phyloP scores from a whole-genome alignment of 192 early-diverging fungal genomes.

The Linnemannia zychae region DNA sequence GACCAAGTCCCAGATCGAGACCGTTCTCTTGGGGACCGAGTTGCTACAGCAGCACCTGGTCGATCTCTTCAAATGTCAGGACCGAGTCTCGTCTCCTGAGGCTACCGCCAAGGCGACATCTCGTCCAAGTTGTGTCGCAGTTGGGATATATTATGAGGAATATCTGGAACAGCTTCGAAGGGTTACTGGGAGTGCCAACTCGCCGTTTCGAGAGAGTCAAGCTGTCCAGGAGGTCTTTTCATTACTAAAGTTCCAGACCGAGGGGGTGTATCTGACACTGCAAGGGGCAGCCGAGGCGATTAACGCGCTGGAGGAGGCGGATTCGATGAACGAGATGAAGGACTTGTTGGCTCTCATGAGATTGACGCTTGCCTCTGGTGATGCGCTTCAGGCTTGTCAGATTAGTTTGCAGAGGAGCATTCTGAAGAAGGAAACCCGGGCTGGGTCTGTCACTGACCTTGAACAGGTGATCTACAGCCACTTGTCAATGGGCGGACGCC shows the following conservation, averaged over 20 bases:
- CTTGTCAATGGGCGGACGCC: slow-evolving; percentile 1
- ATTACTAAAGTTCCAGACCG: slow-evolving; percentile 16
- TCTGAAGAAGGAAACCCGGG: neutral
- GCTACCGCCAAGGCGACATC: neutral
- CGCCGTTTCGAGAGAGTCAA: neutral
- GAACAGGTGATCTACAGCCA: slow-evolving; percentile 29
- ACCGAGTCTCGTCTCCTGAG: neutral
- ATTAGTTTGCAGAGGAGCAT: slow-evolving; percentile 3
- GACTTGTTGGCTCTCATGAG: neutral
- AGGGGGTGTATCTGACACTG: slow-evolving; percentile 16
- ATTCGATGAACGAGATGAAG: neutral
- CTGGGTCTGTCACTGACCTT: slow-evolving; percentile 7
- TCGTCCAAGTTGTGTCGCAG: slow-evolving; percentile 5
- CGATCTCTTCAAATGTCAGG: slow-evolving; percentile 12
- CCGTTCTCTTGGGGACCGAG: neutral
- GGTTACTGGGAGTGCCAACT: neutral
- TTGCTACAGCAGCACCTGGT: neutral
- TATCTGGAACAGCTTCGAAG: slow-evolving; percentile 9
- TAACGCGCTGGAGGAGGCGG: neutral
- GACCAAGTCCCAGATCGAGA: neutral
- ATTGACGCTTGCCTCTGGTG: slow-evolving; percentile 15
- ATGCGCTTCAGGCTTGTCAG: slow-evolving; percentile 30
- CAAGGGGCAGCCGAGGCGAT: slow-evolving; percentile 8
- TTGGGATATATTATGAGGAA: slow-evolving; percentile 14
- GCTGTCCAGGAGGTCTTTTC: neutral